These are phyloP conservation scores for Epicoccum nigrum DNA, from an alignment of 2,329 filamentous ascomycete species.

Conservation along the genomic window DNA sequence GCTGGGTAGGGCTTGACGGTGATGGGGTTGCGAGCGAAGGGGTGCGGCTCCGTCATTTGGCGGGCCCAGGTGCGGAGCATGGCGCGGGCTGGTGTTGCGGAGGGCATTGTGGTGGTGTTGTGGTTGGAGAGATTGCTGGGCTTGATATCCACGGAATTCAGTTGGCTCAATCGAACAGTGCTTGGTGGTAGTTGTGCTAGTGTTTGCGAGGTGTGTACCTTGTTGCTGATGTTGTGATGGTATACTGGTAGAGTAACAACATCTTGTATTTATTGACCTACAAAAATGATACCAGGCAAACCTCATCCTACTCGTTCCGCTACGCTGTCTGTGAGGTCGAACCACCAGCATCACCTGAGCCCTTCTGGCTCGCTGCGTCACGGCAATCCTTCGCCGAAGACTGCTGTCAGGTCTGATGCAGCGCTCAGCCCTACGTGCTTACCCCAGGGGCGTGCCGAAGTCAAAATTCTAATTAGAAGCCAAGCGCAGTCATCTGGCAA, in stretches of 20 bases:
- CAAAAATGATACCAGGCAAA: background rate
- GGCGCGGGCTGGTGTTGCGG: constrained; percentile 36
- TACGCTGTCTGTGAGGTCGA: constrained; percentile 5
- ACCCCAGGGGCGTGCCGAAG: constrained; percentile 1
- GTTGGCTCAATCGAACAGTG: no score
- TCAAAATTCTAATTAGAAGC: background rate
- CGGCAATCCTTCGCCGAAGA: constrained; percentile 1
- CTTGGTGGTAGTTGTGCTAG: constrained; percentile 1
- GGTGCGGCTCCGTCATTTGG: constrained; percentile 46
- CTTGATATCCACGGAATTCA: no score
- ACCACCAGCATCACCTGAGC: constrained; percentile 30
- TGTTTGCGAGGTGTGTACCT: background rate
- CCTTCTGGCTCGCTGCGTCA: background rate
- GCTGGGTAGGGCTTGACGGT: constrained; percentile 33
- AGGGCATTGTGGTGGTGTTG: constrained; percentile 35
- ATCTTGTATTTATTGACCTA: constrained; percentile 10
- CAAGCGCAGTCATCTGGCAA: background rate
- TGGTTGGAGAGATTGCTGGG: no score
- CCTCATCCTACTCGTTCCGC: background rate
- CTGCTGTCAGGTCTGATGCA: background rate
- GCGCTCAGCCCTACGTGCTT: constrained; percentile 12
- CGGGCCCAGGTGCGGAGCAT: constrained; percentile 42
- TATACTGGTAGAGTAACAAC: no score
- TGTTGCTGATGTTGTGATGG: constrained; percentile 4
- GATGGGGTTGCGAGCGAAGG: constrained; percentile 41